Base-by-base conservation (phyloP, 2,329 filamentous ascomycete genomes). In the Pyrenophora seminiperda region DNA sequence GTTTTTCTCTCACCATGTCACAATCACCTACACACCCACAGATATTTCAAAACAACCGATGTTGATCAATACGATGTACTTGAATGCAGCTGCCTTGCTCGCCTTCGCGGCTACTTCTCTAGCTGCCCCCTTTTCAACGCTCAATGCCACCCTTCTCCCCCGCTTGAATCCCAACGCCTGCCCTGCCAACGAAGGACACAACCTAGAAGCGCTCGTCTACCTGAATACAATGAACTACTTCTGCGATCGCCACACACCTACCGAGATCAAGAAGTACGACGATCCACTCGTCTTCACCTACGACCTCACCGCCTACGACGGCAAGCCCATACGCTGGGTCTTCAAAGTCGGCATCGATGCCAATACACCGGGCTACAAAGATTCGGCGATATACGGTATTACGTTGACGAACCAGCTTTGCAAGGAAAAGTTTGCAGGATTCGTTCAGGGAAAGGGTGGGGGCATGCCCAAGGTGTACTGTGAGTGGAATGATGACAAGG, bases 321-420 rank as follows among this genome's bases (percentile, higher is more conserved):
- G 11, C 3, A 45, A 41, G 6, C 50, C 46, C 29, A 44, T 50
- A 7, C 18, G 38, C 4, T 53, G 50, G 46, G 22, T 53, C 5
- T 53, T 33, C 31, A 31, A 36, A 34, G 31, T 53, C 0, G 6
- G 20, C 13, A 20, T 40, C 34, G 30, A 48, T 3, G 32, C 30
- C 19, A 22, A 34, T n/a, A 22, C 37, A 7, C n/a, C 11, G n/a
- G 31, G 22, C 2, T 18, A 15, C 22, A 15, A 14, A 10, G 14
- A 20, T 3, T 22, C 18, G 2, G 7, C 29, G 3, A 18, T 17
- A 7, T 39, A 37, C 4, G n/a, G 6, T 2, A 40, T 15, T n/a
- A 33, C 24, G 17, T 19, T 34, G 2, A 20, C 19, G 17, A 24
- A 11, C 4, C 13, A 39, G 14, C 6, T 30, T 18, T 30, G 20